A percentile compares a stretch with the other conserved stretches of the same genome.
phyloP scores from a whole-genome alignment of 768 basidiomycete species.

The Favolaschia claudopus region DNA sequence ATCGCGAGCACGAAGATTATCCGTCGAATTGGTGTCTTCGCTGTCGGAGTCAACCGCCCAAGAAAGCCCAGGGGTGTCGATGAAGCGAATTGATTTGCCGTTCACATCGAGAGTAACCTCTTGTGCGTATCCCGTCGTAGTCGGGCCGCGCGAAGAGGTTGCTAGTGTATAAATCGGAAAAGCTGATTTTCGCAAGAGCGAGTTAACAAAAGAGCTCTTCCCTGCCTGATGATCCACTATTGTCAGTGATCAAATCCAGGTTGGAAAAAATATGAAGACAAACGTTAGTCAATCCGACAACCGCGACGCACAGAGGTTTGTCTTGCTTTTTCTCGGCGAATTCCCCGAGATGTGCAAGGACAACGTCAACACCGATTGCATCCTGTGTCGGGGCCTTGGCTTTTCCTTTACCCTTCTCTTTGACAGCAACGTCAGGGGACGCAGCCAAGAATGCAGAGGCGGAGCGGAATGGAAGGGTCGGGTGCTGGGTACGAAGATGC shows the following conservation, averaged over 20 bases:
- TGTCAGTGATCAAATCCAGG: constrained; percentile 10
- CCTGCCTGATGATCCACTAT: constrained; percentile 63
- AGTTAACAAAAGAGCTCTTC: constrained; percentile 88
- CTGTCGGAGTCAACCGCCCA: constrained; percentile 47
- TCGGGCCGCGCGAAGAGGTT: constrained; percentile 63
- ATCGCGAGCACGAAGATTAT: constrained; percentile 65
- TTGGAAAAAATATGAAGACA: constrained; percentile 37
- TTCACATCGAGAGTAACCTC: constrained; percentile 61
- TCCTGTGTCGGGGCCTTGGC: constrained; percentile 54
- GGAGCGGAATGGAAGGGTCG: constrained; percentile 76
- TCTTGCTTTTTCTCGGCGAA: constrained; percentile 57
- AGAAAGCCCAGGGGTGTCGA: constrained; percentile 90
- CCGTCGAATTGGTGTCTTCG: constrained; percentile 46
- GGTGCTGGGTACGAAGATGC: constrained; percentile 64
- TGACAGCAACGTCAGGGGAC: constrained; percentile 28
- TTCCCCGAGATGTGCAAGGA: constrained; percentile 56
- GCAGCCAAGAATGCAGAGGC: constrained; percentile 71
- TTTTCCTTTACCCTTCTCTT: constrained; percentile 56
- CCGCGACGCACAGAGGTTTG: constrained; percentile 69
- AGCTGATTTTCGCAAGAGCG: constrained; percentile 60
- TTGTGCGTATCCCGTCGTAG: constrained; percentile 76
- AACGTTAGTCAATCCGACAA: constrained; percentile 88
- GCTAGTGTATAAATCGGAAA: constrained; percentile 68
- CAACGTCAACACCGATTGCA: constrained; percentile 64
- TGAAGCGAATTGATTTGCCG: constrained; percentile 63